Conservation (phyloP, 2,329 filamentous ascomycete species). For the Aspergillus piperis region DNA sequence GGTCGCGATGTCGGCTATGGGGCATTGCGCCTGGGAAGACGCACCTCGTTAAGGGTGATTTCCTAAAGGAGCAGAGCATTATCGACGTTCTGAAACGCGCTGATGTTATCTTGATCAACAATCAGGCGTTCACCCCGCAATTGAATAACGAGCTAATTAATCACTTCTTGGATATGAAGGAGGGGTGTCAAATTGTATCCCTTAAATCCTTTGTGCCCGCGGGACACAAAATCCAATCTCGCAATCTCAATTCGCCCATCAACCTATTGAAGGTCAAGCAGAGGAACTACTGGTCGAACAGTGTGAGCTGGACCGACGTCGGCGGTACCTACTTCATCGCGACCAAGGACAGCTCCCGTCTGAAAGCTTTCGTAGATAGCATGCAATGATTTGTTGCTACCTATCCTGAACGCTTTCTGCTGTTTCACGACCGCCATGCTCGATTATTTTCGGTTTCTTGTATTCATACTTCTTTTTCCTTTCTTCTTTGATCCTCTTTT, state of each 20-base stretch:
- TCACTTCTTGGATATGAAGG: slow-evolving; percentile 91
- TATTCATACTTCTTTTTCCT: not conserved
- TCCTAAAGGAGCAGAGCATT: slow-evolving; percentile 72
- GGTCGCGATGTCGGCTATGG: slow-evolving; percentile 84
- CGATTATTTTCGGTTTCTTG: slow-evolving; percentile 1
- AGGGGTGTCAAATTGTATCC: slow-evolving; percentile 85
- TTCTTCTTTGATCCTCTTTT: not conserved
- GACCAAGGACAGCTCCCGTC: slow-evolving; percentile 66
- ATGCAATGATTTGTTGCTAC: slow-evolving; percentile 27
- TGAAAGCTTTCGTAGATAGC: slow-evolving; percentile 51
- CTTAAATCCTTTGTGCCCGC: slow-evolving; percentile 87
- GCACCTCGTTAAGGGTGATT: slow-evolving; percentile 80
- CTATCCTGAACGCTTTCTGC: not conserved
- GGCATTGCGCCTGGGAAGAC: slow-evolving; percentile 78
- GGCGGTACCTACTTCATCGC: slow-evolving; percentile 88
- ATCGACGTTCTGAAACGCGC: slow-evolving; percentile 74
- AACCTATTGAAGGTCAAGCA: slow-evolving; percentile 78
- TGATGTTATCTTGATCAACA: slow-evolving; percentile 97
- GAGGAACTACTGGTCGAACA: slow-evolving; percentile 66
- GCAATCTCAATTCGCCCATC: slow-evolving; percentile 77
- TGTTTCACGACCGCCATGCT: slow-evolving; percentile 1
- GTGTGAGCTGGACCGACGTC: slow-evolving; percentile 87
- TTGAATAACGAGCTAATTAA: slow-evolving; percentile 83
- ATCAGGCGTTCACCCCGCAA: slow-evolving; percentile 88
- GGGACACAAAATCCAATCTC: slow-evolving; percentile 69